A percentile compares a stretch with the other conserved stretches of the same genome.
phyloP scores from a whole-genome alignment of 23 red algal species.

The Pyropia haitanensis region DNA sequence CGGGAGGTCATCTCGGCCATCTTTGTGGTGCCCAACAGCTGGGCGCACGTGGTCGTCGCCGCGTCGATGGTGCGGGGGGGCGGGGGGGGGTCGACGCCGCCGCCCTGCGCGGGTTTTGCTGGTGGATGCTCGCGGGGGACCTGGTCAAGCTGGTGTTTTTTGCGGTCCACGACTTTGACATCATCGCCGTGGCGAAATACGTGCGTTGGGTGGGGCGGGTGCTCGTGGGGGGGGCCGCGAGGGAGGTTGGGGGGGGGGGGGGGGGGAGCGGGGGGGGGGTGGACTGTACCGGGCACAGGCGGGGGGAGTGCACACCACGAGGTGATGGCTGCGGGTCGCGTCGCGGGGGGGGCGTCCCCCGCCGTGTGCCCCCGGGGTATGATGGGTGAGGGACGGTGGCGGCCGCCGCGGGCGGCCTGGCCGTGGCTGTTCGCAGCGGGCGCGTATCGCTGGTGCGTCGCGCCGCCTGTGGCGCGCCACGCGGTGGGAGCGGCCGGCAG shows the following conservation, averaged over 20 bases:
- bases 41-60: constrained; percentile 62
- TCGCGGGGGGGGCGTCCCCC: no score
- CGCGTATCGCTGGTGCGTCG: no score
- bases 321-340: no score
- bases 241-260: neutral
- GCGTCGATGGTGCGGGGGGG: constrained; percentile 40
- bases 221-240: neutral
- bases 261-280: no score
- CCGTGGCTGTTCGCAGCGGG: no score
- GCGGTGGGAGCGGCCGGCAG: no score
- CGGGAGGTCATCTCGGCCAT: constrained; percentile 85
- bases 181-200: constrained; percentile 39
- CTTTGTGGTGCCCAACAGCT: constrained; percentile 81
- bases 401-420: no score
- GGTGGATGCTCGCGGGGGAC: constrained; percentile 71
- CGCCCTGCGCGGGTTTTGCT: constrained; percentile 45
- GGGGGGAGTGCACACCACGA: no score
- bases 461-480: no score
- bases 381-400: no score
- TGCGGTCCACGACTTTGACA: constrained; percentile 75
- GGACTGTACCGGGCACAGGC: no score
- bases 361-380: no score
- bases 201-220: constrained; percentile 21
- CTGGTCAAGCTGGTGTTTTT: constrained; percentile 86
- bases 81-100: constrained; percentile 22